Evolutionary conservation across 805 yeast genomes (phyloP), one percentile per base, ranked within the genome.

Genomic region (Candida namnaoensis): DNA sequence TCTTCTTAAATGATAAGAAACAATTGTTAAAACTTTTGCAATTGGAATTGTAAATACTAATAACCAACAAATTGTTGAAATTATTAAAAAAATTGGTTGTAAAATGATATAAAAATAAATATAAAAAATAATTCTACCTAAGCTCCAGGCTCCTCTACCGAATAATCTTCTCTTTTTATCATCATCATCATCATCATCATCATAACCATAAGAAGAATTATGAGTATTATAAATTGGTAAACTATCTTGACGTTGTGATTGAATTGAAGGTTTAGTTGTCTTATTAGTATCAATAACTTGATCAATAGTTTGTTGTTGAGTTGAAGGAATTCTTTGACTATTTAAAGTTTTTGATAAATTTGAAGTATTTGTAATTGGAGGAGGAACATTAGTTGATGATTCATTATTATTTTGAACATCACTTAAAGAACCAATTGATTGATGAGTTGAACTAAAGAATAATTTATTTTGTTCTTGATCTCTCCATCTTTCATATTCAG

Each of bases 131-230:
- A 91, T 71, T 47, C 98, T 71, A 1, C 96, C 96, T 15, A 80
- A 56, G 14, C 82, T 80, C 98, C 98, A 93, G 49, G 78, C 66
- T 33, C 98, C 98, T 58, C 98, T 72, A 32, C 98, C 98, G 58
- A 93, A 91, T 39, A 78, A 68, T 44, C 98, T 72, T 23, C 58
- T 66, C 63, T 56, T 76, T 9, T 44, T 47, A 35, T 53, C 50
- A 24, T 51, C 51, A 32, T 47, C 50, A 28, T 56, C 50, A 28
- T 56, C 60, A 26, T 47, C 48, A 10, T 44, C 49, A 14, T 26
- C 44, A 9, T 40, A 35, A 7, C 13, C 38, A 24, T 44, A 28
- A 13, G 19, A 19, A 19, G 19, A 19, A 19, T 19, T 19, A 19
- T 19, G 19, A 19, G 3, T 19, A 19, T 19, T 19, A 19, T 19